Percentiles rank a stretch among this genome's conserved stretches.
phyloP scores from a whole-genome alignment of 2,329 filamentous ascomycete species.

The Aspergillus sp. region DNA sequence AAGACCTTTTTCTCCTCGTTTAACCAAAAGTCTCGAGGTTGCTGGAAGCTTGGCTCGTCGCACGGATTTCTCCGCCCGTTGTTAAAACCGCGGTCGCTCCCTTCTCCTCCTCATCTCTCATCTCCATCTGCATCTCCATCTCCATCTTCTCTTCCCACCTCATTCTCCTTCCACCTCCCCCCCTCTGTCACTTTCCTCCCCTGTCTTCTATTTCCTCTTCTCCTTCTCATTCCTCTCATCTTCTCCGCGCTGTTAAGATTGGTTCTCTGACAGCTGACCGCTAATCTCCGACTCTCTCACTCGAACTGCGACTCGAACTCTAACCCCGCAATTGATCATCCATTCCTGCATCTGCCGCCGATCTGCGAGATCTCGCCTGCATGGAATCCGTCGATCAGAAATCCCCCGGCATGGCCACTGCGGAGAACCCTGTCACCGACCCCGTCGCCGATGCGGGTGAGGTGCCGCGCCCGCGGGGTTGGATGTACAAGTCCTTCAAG shows the following conservation, averaged over 20 bases:
- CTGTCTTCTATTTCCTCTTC: background rate
- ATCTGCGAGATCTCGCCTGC: background rate
- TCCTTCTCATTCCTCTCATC: background rate
- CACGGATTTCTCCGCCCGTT: too few relatives aligned
- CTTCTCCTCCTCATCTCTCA: background rate
- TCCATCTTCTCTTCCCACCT: too few relatives aligned
- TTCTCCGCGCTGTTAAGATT: background rate
- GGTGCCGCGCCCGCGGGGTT: conserved; percentile 18
- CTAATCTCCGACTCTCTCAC: too few relatives aligned
- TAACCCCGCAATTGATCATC: too few relatives aligned
- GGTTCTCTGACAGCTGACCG: too few relatives aligned
- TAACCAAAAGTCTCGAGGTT: background rate
- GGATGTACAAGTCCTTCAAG: conserved; percentile 59
- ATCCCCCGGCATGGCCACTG: background rate
- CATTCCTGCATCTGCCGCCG: background rate
- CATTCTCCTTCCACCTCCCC: too few relatives aligned
- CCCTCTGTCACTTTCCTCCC: background rate
- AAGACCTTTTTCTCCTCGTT: background rate
- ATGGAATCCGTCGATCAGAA: background rate
- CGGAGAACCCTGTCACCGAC: background rate
- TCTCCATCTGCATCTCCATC: too few relatives aligned
- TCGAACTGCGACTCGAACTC: too few relatives aligned
- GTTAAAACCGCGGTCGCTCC: background rate
- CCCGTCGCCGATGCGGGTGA: background rate
- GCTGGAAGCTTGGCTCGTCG: too few relatives aligned